A percentile compares a stretch with the other conserved stretches of the same genome.
phyloP scores from a whole-genome alignment of 495 filamentous ascomycete genomes.

The Extremus antarcticus region DNA sequence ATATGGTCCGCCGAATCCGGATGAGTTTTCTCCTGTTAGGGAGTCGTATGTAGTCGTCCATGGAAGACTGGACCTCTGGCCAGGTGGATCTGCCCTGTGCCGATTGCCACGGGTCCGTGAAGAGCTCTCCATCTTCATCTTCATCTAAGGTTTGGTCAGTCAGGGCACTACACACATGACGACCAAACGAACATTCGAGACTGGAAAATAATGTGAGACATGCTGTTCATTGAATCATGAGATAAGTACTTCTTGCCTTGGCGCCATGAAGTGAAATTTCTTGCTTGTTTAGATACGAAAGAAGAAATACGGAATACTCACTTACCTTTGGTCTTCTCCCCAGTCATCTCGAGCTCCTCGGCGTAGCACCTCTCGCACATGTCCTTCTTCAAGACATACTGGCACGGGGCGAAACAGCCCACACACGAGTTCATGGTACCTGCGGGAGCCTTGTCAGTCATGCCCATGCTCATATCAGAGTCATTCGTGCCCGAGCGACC shows the following conservation, averaged over 20 bases:
- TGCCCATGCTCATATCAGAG: neutral
- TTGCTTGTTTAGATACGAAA: no score
- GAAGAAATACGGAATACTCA: neutral
- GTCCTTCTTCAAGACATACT: neutral
- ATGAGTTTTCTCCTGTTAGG: slow-evolving; percentile 1
- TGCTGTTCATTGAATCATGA: no score
- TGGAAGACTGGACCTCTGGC: neutral
- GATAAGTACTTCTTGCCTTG: no score
- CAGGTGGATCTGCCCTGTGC: neutral
- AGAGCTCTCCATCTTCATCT: neutral
- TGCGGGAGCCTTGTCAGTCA: neutral
- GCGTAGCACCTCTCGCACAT: neutral
- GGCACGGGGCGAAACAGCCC: neutral
- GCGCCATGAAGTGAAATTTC: no score
- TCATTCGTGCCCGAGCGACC: neutral
- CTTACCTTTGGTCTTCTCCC: neutral
- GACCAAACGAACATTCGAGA: neutral
- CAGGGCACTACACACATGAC: neutral
- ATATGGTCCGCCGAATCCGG: slow-evolving; percentile 13
- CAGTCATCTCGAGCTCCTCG: neutral
- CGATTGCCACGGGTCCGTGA: neutral
- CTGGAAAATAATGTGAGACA: neutral
- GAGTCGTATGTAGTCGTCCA: slow-evolving; percentile 1
- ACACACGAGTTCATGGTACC: neutral
- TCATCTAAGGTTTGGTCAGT: neutral